Conservation (phyloP, 2,329 filamentous ascomycete species). For the Fusarium xylarioides region DNA sequence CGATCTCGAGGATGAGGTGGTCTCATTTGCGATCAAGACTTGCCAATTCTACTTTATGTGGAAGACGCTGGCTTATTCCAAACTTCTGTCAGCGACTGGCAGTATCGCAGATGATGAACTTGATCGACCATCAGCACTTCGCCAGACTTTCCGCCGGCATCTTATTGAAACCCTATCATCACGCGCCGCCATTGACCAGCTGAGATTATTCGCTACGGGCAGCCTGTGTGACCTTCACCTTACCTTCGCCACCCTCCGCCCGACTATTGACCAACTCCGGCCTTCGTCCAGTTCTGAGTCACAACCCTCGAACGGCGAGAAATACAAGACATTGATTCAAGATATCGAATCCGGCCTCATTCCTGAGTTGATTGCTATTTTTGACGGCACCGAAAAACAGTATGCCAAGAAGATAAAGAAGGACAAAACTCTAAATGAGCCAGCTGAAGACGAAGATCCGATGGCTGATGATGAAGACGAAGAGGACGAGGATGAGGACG, state of each 20-base stretch:
- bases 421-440: slow-evolving; percentile 65
- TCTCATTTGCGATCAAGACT: slow-evolving; percentile 78
- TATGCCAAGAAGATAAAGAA: slow-evolving; percentile 77
- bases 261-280: slow-evolving; percentile 56
- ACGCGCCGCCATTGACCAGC: slow-evolving; percentile 75
- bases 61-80: slow-evolving; percentile 74
- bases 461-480: slow-evolving; percentile 68
- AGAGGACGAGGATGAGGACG: slow-evolving; percentile 64
- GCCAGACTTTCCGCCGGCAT: slow-evolving; percentile 67
- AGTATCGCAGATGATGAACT: slow-evolving; percentile 67
- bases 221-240: slow-evolving; percentile 84
- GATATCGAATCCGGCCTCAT: slow-evolving; percentile 71
- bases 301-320: slow-evolving; percentile 39
- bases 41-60: slow-evolving; percentile 95
- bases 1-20: slow-evolving; percentile 80
- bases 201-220: slow-evolving; percentile 79
- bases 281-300: slow-evolving; percentile 40
- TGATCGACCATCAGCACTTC: slow-evolving; percentile 65
- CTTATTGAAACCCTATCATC: slow-evolving; percentile 75
- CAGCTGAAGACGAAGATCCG: slow-evolving; percentile 77
- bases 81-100: slow-evolving; percentile 63
- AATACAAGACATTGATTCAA: slow-evolving; percentile 63
- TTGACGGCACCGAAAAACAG: slow-evolving; percentile 77
- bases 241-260: slow-evolving; percentile 77
- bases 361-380: slow-evolving; percentile 78